Base-by-base conservation (phyloP, 345 rosid genomes). In the Euphorbia tirucalli region DNA sequence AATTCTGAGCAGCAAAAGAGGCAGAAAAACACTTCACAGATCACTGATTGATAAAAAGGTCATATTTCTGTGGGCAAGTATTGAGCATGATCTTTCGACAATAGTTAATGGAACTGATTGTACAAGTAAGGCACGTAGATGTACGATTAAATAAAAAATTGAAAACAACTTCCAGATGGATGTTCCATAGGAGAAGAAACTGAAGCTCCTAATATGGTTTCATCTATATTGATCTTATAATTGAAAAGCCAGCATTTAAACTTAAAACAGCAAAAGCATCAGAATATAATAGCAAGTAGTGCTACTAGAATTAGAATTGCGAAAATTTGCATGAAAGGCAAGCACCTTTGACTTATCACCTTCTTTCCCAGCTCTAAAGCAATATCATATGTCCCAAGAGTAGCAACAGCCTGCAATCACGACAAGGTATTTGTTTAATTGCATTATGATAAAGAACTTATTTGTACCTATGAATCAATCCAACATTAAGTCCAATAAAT, bases 301-400 rank as follows among this genome's bases (percentile, higher is more conserved):
- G 4, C 52, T 5, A 72, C 15, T 30, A 62, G 35, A 37, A 24
- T 55, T 30, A 30, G 28, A 64, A 63, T 25, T 24, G 43, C 2
- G 30, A 13, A 70, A 16, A 55, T 46, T 46, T 15, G 15, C 31
- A 46, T 1, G 30, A 14, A 66, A 32, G 31, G 28, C 50, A 59
- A 59, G 56, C 60, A 91, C 98, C 98, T 91, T 81, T 88, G 97
- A 78, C 97, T 91, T 72, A 93, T 82, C 54, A 91, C 86, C 85
- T 93, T 93, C 90, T 88, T 91, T 68, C 97, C 98, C 80, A 93
- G 77, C 78, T 91, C 97, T 73, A 89, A 70, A 7, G 95, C 93
- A 66, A 91, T 86, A 76, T 93, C 98, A 79, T 89, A 93, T 28
- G 97, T 91, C 61, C 97, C 97, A 62, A 93, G 88, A 32, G 94